A percentile compares a stretch with the other conserved stretches of the same genome.
phyloP scores from a whole-genome alignment of 129 eudicot species.

The Cynara cardunculus region DNA sequence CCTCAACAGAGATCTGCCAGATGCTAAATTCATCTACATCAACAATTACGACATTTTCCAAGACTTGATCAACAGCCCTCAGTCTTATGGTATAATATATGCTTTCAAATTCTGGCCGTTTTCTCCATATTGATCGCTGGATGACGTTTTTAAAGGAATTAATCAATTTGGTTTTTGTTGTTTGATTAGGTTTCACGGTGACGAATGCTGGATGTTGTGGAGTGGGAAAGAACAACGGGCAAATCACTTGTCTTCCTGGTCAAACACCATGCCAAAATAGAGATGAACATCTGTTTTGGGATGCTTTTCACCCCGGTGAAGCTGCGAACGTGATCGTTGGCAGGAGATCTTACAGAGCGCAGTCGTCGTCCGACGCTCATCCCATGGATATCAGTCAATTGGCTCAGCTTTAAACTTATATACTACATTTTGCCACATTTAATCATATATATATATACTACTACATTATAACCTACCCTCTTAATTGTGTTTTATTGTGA shows the following conservation, averaged over 20 bases:
- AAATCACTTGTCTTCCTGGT: slow-evolving; percentile 76
- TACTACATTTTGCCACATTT: neutral
- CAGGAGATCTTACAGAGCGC: slow-evolving; percentile 66
- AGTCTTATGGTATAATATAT: slow-evolving; percentile 51
- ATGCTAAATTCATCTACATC: slow-evolving; percentile 64
- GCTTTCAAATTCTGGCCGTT: neutral
- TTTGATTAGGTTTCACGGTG: slow-evolving; percentile 59
- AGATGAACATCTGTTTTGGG: slow-evolving; percentile 68
- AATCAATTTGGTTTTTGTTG: neutral
- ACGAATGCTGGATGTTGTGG: slow-evolving; percentile 94
- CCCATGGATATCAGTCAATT: slow-evolving; percentile 65
- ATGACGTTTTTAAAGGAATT: neutral
- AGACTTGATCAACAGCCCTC: slow-evolving; percentile 55
- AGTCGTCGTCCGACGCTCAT: slow-evolving; percentile 57
- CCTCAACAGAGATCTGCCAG: slow-evolving; percentile 46
- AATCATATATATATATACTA: too few species aligned
- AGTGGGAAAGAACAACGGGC: slow-evolving; percentile 86
- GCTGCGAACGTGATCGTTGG: slow-evolving; percentile 75
- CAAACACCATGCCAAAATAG: slow-evolving; percentile 70
- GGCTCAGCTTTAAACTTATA: slow-evolving; percentile 56
- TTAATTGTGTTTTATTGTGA: slow-evolving; percentile 11
- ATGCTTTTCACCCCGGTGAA: slow-evolving; percentile 82
- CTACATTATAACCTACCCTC: neutral
- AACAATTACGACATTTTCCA: slow-evolving; percentile 78
- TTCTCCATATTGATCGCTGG: neutral